Evolutionary conservation across 345 rosid species (phyloP), one percentile per base, ranked within the genome.

Genomic region (Punica granatum): DNA sequence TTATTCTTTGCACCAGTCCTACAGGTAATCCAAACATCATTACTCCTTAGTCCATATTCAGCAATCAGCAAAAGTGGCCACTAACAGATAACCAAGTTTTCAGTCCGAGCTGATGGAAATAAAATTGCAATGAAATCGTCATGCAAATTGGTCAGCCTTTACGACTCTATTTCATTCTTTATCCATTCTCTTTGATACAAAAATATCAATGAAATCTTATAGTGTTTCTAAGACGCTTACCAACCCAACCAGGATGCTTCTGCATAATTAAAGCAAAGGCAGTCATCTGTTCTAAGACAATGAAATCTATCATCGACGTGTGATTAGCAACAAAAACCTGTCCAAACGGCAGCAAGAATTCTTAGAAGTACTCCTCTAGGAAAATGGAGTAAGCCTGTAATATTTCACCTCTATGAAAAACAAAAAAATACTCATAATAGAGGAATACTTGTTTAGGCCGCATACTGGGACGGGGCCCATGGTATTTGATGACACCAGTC

Each of bases 181-280:
- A n/a, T n/a, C n/a, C n/a, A n/a, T n/a, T n/a, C n/a, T n/a, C n/a
- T n/a, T n/a, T n/a, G n/a, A n/a, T n/a, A n/a, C n/a, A n/a, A n/a
- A n/a, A n/a, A n/a, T 11, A 37, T 37, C 12, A 2, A 51, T 51
- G n/a, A n/a, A n/a, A 4, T 48, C n/a, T 3, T 18, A 48, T 21
- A 1, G 30, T 23, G 6, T 49, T 4, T 49, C 25, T 19, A 19
- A 1, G 48, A 23, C 21, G 15, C 99, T 83, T 75, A 88, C 99
- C 99, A 84, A 92, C 98, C 99, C 99, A 95, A 62, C 99, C 99
- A 66, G 97, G 99, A 84, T 95, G 99, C 76, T 95, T 95, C 85
- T 95, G 99, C 99, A 95, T 92, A 62, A 87, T 95, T 66, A 92
- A 92, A 71, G 99, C 94, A 85, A 95, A 95, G 72, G 99, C 92